Percentiles rank a stretch among this genome's conserved stretches.
These are phyloP conservation scores for Gracilaria domingensis DNA, from an alignment of 23 red algal species.

Conservation along the genomic window DNA sequence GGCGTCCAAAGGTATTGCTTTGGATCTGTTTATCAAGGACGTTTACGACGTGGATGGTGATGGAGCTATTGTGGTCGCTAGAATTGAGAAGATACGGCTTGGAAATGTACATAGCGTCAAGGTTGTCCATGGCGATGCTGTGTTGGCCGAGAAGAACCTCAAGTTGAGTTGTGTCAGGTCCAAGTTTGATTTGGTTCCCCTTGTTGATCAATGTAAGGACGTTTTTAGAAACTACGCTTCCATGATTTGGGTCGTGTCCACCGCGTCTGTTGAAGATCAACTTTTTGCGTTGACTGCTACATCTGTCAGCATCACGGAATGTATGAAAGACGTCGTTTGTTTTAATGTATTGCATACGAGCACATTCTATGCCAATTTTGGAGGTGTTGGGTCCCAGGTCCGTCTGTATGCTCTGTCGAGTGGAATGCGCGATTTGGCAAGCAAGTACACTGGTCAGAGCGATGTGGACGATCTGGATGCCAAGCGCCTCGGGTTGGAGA, in stretches of 20 bases:
- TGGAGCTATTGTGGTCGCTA: slow-evolving; percentile 6
- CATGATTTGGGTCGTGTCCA: slow-evolving; percentile 50
- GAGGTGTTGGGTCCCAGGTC: slow-evolving; percentile 47
- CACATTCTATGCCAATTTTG: slow-evolving; percentile 47
- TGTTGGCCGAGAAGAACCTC: neutral
- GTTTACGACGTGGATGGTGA: neutral
- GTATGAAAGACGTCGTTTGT: slow-evolving; percentile 7
- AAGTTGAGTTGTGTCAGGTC: slow-evolving; percentile 1
- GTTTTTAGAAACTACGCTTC: slow-evolving; percentile 29
- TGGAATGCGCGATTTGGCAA: slow-evolving; percentile 21
- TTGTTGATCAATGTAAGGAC: neutral
- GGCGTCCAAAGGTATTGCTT: neutral
- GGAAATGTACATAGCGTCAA: neutral
- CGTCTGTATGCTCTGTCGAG: slow-evolving; percentile 27
- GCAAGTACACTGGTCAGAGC: slow-evolving; percentile 26
- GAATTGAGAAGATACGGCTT: neutral
- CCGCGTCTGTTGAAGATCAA: slow-evolving; percentile 13
- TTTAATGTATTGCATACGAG: slow-evolving; percentile 60
- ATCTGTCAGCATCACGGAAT: slow-evolving; percentile 42
- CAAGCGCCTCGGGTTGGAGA: neutral
- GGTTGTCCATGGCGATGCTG: neutral
- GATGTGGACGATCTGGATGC: slow-evolving; percentile 11
- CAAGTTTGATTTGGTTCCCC: slow-evolving; percentile 5
- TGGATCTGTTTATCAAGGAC: neutral
- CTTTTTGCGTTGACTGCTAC: slow-evolving; percentile 54